Evolutionary conservation across 805 yeast species (phyloP), one percentile per base, ranked within the genome.

Genomic region (Komagataella pseudopastoris): DNA sequence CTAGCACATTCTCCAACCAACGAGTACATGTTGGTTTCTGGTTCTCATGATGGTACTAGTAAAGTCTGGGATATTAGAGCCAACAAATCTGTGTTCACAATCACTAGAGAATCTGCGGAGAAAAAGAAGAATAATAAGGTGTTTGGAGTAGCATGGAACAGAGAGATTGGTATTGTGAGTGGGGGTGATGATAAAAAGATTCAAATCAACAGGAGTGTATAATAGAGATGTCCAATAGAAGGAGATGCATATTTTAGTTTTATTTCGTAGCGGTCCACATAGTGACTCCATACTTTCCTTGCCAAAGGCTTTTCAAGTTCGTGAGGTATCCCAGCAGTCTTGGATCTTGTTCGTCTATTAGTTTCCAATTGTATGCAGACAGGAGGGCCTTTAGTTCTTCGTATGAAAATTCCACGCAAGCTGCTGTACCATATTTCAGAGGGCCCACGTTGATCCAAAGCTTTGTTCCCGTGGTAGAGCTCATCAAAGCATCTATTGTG

Each of bases 31-130:
- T 76, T 93, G 59, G 80, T 87, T 18, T 87, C 96, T 4, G 96
- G 85, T 10, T 88, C 96, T n/a, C 96, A 90, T 64, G 99, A 93
- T 66, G 96, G 98, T 23, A 87, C 96, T 0, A 91, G 85, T 47
- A 83, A 89, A 61, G 85, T 93, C 18, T 93, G 99, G 99, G 99
- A 91, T 66, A 77, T 91, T 7, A 81, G 99, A 62, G 85, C 96
- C 4, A 85, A 82, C 56, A 78, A 81, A 59, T 76, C 93, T 10
- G 71, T 93, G 70, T 88, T 85, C 65, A 86, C 95, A 6, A 80
- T 93, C 49, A 77, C 85, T 14, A 80, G 98, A 65, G 85, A 88
- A 60, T 72, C 77, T 16, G n/a, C 20, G 10, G 47, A 49, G 23
- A 67, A 70, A 2, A 71, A 70, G 56, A 68, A 73, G 44, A 72